A percentile compares a stretch with the other conserved stretches of the same genome.
phyloP scores from a whole-genome alignment of 176 grass and related monocot species.

The Elaeis guineensis region DNA sequence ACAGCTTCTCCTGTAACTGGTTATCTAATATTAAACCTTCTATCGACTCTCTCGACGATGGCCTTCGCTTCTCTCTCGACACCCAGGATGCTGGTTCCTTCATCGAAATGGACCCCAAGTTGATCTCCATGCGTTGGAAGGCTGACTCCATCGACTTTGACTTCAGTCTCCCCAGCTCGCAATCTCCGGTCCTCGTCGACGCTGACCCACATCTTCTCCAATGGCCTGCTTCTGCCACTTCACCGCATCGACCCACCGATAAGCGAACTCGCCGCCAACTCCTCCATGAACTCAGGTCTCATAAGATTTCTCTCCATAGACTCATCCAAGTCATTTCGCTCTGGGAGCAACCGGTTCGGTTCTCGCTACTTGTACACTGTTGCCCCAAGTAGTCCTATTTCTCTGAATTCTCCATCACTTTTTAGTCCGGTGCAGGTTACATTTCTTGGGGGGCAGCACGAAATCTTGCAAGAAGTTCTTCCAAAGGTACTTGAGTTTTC shows the following conservation, averaged over 20 bases:
- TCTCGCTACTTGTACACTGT: neutral
- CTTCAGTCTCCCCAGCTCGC: constrained; percentile 6
- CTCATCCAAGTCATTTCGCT: constrained; percentile 21
- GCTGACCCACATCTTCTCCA: constrained; percentile 10
- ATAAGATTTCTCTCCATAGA: constrained; percentile 9
- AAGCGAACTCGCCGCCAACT: neutral
- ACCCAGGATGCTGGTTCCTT: neutral
- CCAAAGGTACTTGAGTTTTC: constrained; percentile 4
- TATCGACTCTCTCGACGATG: neutral
- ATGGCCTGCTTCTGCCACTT: constrained; percentile 2
- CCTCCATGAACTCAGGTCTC: neutral
- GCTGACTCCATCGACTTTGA: constrained; percentile 10
- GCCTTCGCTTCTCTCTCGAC: neutral
- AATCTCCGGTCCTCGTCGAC: neutral
- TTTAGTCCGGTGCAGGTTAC: neutral
- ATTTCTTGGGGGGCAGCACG: neutral
- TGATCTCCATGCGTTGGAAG: neutral
- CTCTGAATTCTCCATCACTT: constrained; percentile 4
- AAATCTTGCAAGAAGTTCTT: constrained; percentile 3
- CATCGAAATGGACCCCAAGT: constrained; percentile 6
- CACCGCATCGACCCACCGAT: neutral
- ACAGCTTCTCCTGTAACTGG: neutral
- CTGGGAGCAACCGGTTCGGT: constrained; percentile 12
- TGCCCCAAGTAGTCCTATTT: neutral
- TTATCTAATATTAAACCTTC: constrained; percentile 4